Evolutionary conservation across 768 basidiomycete genomes (phyloP).

Genomic region (Rubroboletus satanas): DNA sequence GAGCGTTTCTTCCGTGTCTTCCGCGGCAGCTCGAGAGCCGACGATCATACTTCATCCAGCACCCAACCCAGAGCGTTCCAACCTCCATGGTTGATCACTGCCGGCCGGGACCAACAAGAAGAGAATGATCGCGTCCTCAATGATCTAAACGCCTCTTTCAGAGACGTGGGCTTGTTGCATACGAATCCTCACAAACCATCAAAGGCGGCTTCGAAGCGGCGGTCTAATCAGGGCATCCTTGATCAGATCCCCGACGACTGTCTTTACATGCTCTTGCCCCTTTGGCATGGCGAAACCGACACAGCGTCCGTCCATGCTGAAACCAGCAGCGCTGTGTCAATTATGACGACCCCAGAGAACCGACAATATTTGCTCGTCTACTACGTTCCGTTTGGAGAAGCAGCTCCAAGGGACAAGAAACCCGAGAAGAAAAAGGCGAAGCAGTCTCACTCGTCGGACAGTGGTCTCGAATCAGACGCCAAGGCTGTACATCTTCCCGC

Average conservation of each 20-base stretch:
- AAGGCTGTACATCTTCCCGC: constrained; percentile 52
- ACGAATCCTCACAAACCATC: constrained; percentile 39
- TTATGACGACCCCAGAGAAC: constrained; percentile 43
- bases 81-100: constrained; percentile 64
- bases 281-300: constrained; percentile 80
- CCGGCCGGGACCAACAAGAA: constrained; percentile 62
- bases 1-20: constrained; percentile 25
- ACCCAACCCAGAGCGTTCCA: constrained; percentile 34
- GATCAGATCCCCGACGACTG: constrained; percentile 62
- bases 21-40: constrained; percentile 16
- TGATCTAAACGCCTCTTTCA: constrained; percentile 71
- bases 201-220: constrained; percentile 18
- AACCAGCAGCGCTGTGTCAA: constrained; percentile 28
- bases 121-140: constrained; percentile 64
- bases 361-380: constrained; percentile 77
- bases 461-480: constrained; percentile 31
- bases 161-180: constrained; percentile 74
- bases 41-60: constrained; percentile 22
- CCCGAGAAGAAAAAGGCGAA: constrained; percentile 31
- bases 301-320: constrained; percentile 30
- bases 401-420: constrained; percentile 15
- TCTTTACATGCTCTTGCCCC: constrained; percentile 77
- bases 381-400: constrained; percentile 55
- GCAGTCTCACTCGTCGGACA: constrained; percentile 29
- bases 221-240: constrained; percentile 42